These are phyloP conservation scores for Nidularia pulvinata DNA, from an alignment of 768 basidiomycete species.

Conservation along the genomic window DNA sequence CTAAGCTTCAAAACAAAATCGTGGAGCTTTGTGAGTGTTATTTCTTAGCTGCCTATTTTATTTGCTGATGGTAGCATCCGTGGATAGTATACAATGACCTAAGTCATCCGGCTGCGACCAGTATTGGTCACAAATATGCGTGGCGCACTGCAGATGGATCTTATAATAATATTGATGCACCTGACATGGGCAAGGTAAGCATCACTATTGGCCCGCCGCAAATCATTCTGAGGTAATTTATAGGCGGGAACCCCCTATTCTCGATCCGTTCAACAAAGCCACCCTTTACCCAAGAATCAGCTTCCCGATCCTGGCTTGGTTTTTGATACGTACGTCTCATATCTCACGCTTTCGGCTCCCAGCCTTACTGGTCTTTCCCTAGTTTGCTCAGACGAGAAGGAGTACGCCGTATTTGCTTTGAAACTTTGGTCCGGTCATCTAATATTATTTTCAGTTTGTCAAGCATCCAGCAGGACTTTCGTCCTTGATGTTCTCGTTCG, in stretches of 20 bases:
- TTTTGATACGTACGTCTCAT: constrained; percentile 67
- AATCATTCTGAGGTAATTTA: neutral
- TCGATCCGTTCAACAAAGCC: constrained; percentile 75
- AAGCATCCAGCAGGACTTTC: constrained; percentile 81
- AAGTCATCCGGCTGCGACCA: constrained; percentile 74
- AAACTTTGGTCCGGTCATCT: neutral
- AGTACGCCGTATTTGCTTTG: constrained; percentile 28
- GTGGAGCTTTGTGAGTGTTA: constrained; percentile 54
- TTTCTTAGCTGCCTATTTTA: neutral
- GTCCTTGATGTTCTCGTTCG: constrained; percentile 80
- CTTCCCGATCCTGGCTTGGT: constrained; percentile 81
- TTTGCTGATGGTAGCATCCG: neutral
- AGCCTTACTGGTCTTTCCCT: neutral
- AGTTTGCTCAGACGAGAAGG: constrained; percentile 66
- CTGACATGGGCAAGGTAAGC: constrained; percentile 65
- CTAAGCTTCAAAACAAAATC: constrained; percentile 38
- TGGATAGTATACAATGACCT: constrained; percentile 78
- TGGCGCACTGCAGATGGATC: constrained; percentile 81
- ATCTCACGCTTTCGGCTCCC: neutral
- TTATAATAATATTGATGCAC: constrained; percentile 68
- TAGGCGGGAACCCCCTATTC: constrained; percentile 76
- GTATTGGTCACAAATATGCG: constrained; percentile 57
- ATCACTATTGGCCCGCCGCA: neutral
- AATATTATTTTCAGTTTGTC: constrained; percentile 48
- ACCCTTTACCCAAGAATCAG: constrained; percentile 64